Base-by-base conservation (phyloP, 2,329 filamentous ascomycete species). In the Penicillium griseofulvum region DNA sequence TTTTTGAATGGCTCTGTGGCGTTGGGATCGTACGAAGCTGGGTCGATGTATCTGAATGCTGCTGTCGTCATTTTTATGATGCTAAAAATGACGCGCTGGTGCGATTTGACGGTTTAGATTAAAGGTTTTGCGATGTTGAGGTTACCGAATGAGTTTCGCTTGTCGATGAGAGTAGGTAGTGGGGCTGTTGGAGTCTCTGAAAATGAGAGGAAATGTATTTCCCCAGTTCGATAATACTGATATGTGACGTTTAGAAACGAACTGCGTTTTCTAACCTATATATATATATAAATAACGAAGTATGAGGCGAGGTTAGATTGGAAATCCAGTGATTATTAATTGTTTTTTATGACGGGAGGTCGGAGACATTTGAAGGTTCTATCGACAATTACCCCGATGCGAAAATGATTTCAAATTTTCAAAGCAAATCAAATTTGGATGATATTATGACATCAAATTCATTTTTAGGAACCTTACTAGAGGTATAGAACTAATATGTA, bases 31-130 rank as follows among this genome's bases (percentile, higher is more conserved):
- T 79, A 78, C 22, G 79, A 79, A 1, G 75, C 64, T 1, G 79
- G 74, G 66, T 88, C 85, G 59, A 87, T 83, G 71, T 87, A 84
- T 56, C 80, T 80, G 74, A 88, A 87, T 2, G 65, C 71, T 36
- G 78, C 77, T 19, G 79, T 82, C n/a, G 82, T 85, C 83, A 85
- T 85, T 37, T 62, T 80, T 61, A 34, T 19, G 7, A 24, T 44
- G 5, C n/a, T n/a, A n/a, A n/a, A n/a, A n/a, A n/a, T n/a, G n/a
- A n/a, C n/a, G n/a, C 5, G 16, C 17, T 19, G 28, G 10, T 22
- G 19, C 14, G 9, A 16, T 17, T 16, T 16, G 46, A n/a, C 8
- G 4, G 31, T 31, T 19, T 45, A 9, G 17, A 31, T 45, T 7
- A 10, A 33, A 33, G n/a, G 1, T 5, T 19, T 19, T 16, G 8